Base-by-base conservation (phyloP, 805 yeast genomes). In the Saturnispora galanensis region DNA sequence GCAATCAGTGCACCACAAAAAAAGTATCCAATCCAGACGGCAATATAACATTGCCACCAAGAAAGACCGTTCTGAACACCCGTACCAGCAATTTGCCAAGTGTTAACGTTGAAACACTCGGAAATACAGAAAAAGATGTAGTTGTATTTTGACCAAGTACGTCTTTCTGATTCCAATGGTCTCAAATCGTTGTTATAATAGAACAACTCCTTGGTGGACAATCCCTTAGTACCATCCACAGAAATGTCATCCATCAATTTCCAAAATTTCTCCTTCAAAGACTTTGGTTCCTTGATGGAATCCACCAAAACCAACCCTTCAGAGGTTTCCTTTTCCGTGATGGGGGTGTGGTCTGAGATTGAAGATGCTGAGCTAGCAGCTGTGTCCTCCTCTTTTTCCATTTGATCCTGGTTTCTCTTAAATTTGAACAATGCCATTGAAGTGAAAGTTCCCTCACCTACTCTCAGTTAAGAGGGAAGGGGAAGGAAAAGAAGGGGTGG, bases 141-240 rank as follows among this genome's bases (percentile, higher is more conserved):
- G 16, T 48, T 48, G 28, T 31, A 39, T 6, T 15, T 50, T 10
- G 54, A 57, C 65, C 65, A 65, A 0, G 65, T 62, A 44, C 65
- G 53, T 37, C 65, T 54, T 5, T 52, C 51, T 10, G 39, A 48
- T 5, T 59, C 57, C 9, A 61, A 56, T 8, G 68, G 67, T 29
- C 60, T 59, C 30, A 64, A 45, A 49, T 65, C 69, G 38, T 63
- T 54, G 44, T 64, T 64, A 17, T 46, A 46, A 35, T 87, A 69
- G 54, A 83, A 87, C 50, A 81, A 68, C 54, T 84, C 85, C 3
- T 75, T 52, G 3, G 76, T 51, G 0, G 83, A 64, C 35, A 81
- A 51, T 5, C 55, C 58, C 26, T 61, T 35, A 1, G 58, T 57
- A 15, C 61, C 64, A 4, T 59, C 56, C 35, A 62, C 51, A 9